Percentiles rank a stretch among this genome's conserved stretches.
Evolutionary conservation across 352 stramenopile genomes (phyloP).

Genomic region (Phytophthora crassamura): DNA sequence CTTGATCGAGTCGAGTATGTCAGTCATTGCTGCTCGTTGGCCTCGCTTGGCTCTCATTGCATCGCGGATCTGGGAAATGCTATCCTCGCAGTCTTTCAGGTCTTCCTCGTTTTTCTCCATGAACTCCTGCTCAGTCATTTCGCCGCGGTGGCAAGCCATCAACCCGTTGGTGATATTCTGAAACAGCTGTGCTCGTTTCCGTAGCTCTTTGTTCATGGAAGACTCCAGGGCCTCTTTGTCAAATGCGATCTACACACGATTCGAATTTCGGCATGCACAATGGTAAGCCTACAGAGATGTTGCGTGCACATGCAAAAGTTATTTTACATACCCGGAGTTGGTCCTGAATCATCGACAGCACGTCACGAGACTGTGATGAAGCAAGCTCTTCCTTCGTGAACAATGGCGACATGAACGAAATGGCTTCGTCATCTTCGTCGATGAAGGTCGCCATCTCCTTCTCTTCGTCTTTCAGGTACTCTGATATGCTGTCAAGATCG

Average conservation of each 20-base stretch:
- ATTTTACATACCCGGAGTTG: slow-evolving; percentile 48
- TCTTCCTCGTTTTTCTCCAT: slow-evolving; percentile 60
- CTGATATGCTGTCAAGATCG: slow-evolving; percentile 43
- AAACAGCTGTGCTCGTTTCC: slow-evolving; percentile 55
- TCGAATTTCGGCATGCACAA: neutral
- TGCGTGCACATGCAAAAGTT: neutral
- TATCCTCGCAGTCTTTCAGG: slow-evolving; percentile 63
- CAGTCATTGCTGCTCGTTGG: slow-evolving; percentile 34
- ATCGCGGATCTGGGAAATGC: slow-evolving; percentile 60
- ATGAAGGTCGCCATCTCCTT: slow-evolving; percentile 43
- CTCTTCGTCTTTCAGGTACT: slow-evolving; percentile 48
- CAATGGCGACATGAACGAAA: slow-evolving; percentile 45
- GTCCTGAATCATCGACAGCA: slow-evolving; percentile 46
- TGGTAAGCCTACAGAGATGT: neutral
- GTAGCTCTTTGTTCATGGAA: slow-evolving; percentile 56
- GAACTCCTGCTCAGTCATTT: slow-evolving; percentile 61
- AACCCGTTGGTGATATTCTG: slow-evolving; percentile 53
- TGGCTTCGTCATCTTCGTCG: slow-evolving; percentile 36
- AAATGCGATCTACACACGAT: slow-evolving; percentile 44
- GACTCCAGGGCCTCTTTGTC: slow-evolving; percentile 66
- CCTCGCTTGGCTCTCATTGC: slow-evolving; percentile 36
- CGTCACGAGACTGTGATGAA: slow-evolving; percentile 24
- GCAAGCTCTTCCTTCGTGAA: slow-evolving; percentile 45
- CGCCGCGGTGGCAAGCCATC: slow-evolving; percentile 25
- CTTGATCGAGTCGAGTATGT: slow-evolving; percentile 53